These are phyloP conservation scores for Fusarium musae DNA, from an alignment of 2,329 filamentous ascomycete species.

Conservation along the genomic window DNA sequence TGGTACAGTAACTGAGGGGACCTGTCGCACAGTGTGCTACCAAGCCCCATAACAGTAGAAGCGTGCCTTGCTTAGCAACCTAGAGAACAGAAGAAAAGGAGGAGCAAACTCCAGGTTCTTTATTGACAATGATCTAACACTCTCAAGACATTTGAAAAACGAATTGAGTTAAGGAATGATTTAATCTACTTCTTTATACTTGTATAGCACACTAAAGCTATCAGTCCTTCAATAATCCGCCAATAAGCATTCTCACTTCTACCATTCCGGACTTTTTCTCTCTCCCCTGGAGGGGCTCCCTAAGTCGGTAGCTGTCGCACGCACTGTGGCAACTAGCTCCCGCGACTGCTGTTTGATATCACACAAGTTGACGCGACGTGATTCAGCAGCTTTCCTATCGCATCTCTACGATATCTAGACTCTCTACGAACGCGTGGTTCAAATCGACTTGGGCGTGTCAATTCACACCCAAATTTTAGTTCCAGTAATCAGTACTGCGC, in stretches of 20 bases:
- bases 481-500: not conserved
- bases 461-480: not conserved
- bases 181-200: not conserved
- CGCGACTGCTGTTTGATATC: conserved; percentile 42
- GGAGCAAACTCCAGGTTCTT: not conserved
- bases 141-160: not conserved
- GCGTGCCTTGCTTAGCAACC: not conserved
- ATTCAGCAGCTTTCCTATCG: conserved; percentile 19
- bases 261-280: not conserved
- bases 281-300: not conserved
- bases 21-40: conserved; percentile 7
- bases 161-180: not conserved
- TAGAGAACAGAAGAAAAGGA: not conserved
- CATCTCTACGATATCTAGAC: conserved; percentile 11
- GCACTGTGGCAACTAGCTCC: conserved; percentile 45
- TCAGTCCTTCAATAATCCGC: too few relatives aligned
- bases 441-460: not conserved
- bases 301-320: conserved; percentile 31
- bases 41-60: not conserved
- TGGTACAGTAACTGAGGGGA: conserved; percentile 16
- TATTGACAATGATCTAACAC: not conserved
- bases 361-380: conserved; percentile 42
- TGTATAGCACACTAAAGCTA: not conserved
- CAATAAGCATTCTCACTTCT: not conserved
- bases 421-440: conserved; percentile 19